phyloP scores from a whole-genome alignment of 208 protist genomes.

The Trypanosoma brucei region DNA sequence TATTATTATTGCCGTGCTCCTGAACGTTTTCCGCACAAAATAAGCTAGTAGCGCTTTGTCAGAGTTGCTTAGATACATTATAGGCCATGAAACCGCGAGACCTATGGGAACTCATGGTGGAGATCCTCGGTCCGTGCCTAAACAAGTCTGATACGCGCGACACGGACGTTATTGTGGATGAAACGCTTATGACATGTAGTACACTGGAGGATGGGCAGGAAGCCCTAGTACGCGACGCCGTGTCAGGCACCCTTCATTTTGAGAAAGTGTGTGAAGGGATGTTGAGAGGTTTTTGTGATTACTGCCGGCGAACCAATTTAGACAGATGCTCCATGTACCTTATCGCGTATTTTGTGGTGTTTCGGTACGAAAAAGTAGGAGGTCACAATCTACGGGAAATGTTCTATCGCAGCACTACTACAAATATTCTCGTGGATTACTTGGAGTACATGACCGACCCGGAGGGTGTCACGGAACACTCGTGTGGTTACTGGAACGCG shows the following conservation, averaged over 20 bases:
- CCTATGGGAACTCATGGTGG: conserved; percentile 46
- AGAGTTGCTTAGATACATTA: no score
- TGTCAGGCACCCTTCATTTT: conserved; percentile 52
- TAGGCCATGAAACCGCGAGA: conserved; percentile 42
- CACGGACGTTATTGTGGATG: conserved; percentile 40
- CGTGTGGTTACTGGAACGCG: conserved; percentile 38
- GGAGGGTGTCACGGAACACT: conserved; percentile 25
- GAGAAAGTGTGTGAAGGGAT: conserved; percentile 56
- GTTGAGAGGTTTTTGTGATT: conserved; percentile 66
- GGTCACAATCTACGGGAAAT: conserved; percentile 44
- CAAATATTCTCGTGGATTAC: conserved; percentile 51
- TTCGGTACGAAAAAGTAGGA: conserved; percentile 47
- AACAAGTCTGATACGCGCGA: conserved; percentile 11
- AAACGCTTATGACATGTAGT: conserved; percentile 21
- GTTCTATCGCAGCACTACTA: conserved; percentile 38
- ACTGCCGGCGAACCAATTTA: conserved; percentile 50
- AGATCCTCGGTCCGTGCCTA: conserved; percentile 21
- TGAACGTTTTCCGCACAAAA: no score
- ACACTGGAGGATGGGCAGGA: conserved; percentile 25
- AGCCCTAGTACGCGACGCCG: conserved; percentile 39
- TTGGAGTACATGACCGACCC: conserved; percentile 48
- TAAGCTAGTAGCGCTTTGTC: not conserved
- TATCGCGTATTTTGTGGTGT: conserved; percentile 70
- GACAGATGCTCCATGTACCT: conserved; percentile 60
- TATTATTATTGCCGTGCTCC: no score